Evolutionary conservation across 2,329 filamentous ascomycete species (phyloP).

Genomic region (Talaromyces amestolkiae): DNA sequence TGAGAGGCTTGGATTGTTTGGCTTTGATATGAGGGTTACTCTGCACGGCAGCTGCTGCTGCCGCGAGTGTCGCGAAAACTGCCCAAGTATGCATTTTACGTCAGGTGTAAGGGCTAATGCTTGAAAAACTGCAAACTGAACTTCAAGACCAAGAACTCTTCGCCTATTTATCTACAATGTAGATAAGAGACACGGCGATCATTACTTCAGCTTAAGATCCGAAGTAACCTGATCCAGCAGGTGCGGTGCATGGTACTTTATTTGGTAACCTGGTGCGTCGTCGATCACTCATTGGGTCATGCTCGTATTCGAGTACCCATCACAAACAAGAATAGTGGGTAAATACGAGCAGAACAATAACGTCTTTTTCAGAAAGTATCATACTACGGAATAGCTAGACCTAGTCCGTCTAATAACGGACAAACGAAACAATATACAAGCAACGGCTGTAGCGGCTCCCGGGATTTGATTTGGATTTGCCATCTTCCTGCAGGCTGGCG

Average conservation of each 20-base stretch:
- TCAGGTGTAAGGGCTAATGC: neutral
- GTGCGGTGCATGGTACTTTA: neutral
- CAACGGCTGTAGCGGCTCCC: neutral
- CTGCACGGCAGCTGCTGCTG: constrained; percentile 8
- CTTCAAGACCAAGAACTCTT: neutral
- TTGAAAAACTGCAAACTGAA: neutral
- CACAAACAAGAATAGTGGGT: neutral
- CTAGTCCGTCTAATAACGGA: neutral
- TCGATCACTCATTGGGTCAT: neutral
- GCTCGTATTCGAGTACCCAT: neutral
- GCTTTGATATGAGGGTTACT: constrained; percentile 17
- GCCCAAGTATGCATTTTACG: constrained; percentile 5
- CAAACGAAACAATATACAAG: neutral
- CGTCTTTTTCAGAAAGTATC: neutral
- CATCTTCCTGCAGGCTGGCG: neutral
- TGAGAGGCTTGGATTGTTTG: constrained; percentile 5
- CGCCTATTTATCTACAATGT: neutral
- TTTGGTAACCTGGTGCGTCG: neutral
- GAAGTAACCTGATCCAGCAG: neutral
- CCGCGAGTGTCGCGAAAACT: constrained; percentile 3
- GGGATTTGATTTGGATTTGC: neutral
- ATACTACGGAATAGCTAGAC: neutral
- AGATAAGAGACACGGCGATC: neutral
- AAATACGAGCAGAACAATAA: neutral
- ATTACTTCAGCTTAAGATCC: neutral